Conservation (phyloP, 306 rosid species). For the Quercus wislizeni region DNA sequence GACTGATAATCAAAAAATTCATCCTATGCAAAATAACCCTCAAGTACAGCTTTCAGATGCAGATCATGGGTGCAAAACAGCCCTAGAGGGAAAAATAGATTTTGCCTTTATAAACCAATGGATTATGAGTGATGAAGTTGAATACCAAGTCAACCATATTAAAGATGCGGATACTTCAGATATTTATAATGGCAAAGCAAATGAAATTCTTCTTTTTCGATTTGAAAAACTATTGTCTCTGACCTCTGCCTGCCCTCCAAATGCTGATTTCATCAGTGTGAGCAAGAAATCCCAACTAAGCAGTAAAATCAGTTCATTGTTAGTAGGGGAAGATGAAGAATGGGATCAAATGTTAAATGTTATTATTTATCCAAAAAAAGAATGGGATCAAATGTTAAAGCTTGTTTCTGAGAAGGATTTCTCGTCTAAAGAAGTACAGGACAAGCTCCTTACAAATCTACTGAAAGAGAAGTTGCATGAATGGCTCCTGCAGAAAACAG, state of each 20-base stretch:
- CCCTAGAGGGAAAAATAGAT: slow-evolving; percentile 44
- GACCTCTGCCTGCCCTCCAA: slow-evolving; percentile 28
- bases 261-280: slow-evolving; percentile 20
- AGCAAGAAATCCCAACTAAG: slow-evolving; percentile 44
- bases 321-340: slow-evolving; percentile 48
- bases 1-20: slow-evolving; percentile 24
- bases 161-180: slow-evolving; percentile 30
- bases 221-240: slow-evolving; percentile 52
- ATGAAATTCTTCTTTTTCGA: slow-evolving; percentile 30
- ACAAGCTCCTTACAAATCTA: slow-evolving; percentile 58
- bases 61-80: slow-evolving; percentile 25
- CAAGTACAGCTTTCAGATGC: slow-evolving; percentile 28
- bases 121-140: slow-evolving; percentile 78
- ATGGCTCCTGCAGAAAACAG: slow-evolving; percentile 75
- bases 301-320: slow-evolving; percentile 54
- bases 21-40: slow-evolving; percentile 28
- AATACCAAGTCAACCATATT: slow-evolving; percentile 38
- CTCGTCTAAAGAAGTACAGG: slow-evolving; percentile 51
- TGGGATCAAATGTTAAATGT: slow-evolving; percentile 26
- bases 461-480: slow-evolving; percentile 60
- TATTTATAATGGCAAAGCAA: slow-evolving; percentile 11
- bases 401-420: slow-evolving; percentile 39
- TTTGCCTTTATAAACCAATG: slow-evolving; percentile 73
- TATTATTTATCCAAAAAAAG: no score
- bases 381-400: slow-evolving; percentile 30